These are phyloP conservation scores for Calamus simplicifolius DNA, from an alignment of 176 grass and related monocot species.

Conservation along the genomic window DNA sequence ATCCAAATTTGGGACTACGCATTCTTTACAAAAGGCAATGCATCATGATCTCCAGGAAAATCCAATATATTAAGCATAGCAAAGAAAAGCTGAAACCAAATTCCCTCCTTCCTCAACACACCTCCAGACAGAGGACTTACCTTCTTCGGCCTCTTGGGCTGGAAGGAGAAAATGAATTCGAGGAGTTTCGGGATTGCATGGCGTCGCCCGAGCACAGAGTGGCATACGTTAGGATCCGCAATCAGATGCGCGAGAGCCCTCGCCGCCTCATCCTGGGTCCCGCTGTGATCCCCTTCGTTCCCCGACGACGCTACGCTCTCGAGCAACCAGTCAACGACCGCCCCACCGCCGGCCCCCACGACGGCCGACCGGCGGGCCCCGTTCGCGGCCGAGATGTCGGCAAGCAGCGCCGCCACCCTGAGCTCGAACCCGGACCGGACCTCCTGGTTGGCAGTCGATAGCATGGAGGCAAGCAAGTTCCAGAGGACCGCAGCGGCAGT, in stretches of 20 bases:
- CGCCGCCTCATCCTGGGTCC: slow-evolving; percentile 71
- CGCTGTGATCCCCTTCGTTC: slow-evolving; percentile 31
- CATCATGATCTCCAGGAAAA: too few species aligned
- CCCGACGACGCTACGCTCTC: slow-evolving; percentile 43
- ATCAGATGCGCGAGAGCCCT: slow-evolving; percentile 77
- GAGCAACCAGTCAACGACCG: slow-evolving; percentile 82
- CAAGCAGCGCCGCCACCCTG: slow-evolving; percentile 79
- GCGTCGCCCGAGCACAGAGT: slow-evolving; percentile 50
- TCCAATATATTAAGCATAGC: too few species aligned
- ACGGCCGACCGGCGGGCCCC: slow-evolving; percentile 56
- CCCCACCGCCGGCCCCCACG: slow-evolving; percentile 60
- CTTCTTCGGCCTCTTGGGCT: slow-evolving; percentile 69
- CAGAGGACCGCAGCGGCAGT: slow-evolving; percentile 62
- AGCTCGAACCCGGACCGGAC: slow-evolving; percentile 84
- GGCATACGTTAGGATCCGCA: slow-evolving; percentile 51
- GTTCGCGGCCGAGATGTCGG: slow-evolving; percentile 75
- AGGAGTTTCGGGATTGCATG: slow-evolving; percentile 67
- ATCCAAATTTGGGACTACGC: too few species aligned
- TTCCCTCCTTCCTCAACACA: too few species aligned
- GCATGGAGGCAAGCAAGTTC: slow-evolving; percentile 62
- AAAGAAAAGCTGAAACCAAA: too few species aligned
- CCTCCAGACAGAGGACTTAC: slow-evolving; percentile 16
- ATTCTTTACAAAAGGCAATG: too few species aligned
- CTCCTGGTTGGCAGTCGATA: slow-evolving; percentile 88
- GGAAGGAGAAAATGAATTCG: slow-evolving; percentile 89